Evolutionary conservation across 1,284 basidiomycete genomes (phyloP).

Genomic region (Mycena sp.): DNA sequence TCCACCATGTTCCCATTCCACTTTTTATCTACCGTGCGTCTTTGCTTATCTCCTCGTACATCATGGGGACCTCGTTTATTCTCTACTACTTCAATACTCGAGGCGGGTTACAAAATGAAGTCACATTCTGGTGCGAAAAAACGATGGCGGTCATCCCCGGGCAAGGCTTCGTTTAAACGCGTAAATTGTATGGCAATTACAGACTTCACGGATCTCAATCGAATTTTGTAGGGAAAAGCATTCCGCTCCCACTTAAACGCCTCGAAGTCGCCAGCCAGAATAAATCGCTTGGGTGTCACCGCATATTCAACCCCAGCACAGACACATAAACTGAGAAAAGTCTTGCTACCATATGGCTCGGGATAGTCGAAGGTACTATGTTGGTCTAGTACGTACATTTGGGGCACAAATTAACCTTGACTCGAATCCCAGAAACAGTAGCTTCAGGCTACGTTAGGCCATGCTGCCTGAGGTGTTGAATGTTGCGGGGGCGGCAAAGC

Average conservation of each 20-base stretch:
- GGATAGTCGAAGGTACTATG: constrained; percentile 39
- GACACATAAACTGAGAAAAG: constrained; percentile 69
- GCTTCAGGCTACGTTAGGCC: too few species aligned
- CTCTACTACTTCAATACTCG: constrained; percentile 54
- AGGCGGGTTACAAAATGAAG: constrained; percentile 74
- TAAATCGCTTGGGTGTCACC: constrained; percentile 72
- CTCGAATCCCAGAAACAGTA: too few species aligned
- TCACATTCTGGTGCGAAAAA: constrained; percentile 85
- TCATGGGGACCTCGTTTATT: constrained; percentile 47
- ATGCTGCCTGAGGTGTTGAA: too few species aligned
- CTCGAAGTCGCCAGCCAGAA: constrained; percentile 67
- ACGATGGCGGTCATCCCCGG: constrained; percentile 75
- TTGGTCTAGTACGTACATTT: background rate
- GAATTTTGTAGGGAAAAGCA: constrained; percentile 65
- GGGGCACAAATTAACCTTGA: too few species aligned
- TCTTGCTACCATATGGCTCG: constrained; percentile 75
- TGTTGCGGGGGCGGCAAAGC: too few species aligned
- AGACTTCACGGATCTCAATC: too few species aligned
- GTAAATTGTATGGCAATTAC: constrained; percentile 63
- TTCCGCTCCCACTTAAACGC: constrained; percentile 78
- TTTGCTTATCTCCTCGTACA: constrained; percentile 14
- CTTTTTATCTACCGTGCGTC: constrained; percentile 13
- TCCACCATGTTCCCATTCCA: constrained; percentile 12
- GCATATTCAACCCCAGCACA: constrained; percentile 73
- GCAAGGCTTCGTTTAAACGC: constrained; percentile 77